Evolutionary conservation across 345 rosid species (phyloP), one percentile per base, ranked within the genome.

Genomic region (Eucalyptus guilfoylei): DNA sequence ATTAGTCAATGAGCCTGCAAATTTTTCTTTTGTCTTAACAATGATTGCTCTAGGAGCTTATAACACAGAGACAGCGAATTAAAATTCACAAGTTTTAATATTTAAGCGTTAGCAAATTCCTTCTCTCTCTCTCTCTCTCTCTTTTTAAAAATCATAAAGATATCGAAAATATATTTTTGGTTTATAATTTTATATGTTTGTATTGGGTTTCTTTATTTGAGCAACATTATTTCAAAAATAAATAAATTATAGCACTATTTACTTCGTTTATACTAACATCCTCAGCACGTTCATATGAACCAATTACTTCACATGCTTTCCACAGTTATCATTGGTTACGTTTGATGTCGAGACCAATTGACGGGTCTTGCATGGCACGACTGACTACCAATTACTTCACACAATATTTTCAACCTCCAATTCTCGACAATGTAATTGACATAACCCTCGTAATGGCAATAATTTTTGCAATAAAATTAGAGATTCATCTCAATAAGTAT

Each of bases 291-390:
- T 55, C 62, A 24, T 55, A 55, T 55, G 62, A 1, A 24, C 30
- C 30, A 10, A 55, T 24, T 10, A 10, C 62, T 55, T 55, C 62
- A 24, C 62, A 10, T 55, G 30, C 6, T 55, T 55, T 55, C 62
- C 30, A 24, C 2, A 24, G 2, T 55, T 1, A 9, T 55, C 3
- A 4, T 2, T 4, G 6, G 1, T 55, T 9, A 10, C 6, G 1
- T 55, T 24, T 55, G 30, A 55, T 55, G 30, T 55, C 13, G 3
- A 55, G 62, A 55, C 30, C 62, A 55, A 10, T 55, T 55, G 62
- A 55, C 0, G 6, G 30, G 30, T 55, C 30, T 55, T 24, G 62
- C 62, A 55, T 24, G 62, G 62, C 14, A 55, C 1, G 30, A 10
- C 30, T 23, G 24, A 3, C 6, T 1, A 52, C 24, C 55, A 3